phyloP scores from a whole-genome alignment of 1,139 yeast genomes.

The Suhomyces chickasaworum region DNA sequence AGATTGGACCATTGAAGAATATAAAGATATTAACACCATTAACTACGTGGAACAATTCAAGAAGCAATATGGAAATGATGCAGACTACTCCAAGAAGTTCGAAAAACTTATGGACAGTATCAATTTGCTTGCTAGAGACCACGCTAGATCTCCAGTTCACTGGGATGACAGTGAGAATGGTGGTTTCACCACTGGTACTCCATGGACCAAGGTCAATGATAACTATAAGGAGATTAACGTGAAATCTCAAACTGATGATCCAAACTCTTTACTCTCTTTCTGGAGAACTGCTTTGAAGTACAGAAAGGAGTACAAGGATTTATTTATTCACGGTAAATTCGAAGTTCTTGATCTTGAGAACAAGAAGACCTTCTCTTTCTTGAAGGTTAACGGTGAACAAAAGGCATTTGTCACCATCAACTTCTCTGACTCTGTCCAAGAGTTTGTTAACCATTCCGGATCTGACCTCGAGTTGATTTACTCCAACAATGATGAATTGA shows the following conservation, averaged over 20 bases:
- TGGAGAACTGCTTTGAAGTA: slow-evolving; percentile 23
- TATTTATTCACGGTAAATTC: slow-evolving; percentile 22
- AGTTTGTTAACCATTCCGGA: slow-evolving; percentile 8
- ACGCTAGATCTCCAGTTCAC: slow-evolving; percentile 29
- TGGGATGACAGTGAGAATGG: slow-evolving; percentile 24
- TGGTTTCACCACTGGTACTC: slow-evolving; percentile 27
- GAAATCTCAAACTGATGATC: slow-evolving; percentile 24
- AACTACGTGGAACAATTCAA: slow-evolving; percentile 22
- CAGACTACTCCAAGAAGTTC: slow-evolving; percentile 15
- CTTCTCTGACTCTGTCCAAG: slow-evolving; percentile 14
- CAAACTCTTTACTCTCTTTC: slow-evolving; percentile 23
- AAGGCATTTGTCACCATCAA: slow-evolving; percentile 22
- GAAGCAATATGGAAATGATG: slow-evolving; percentile 17
- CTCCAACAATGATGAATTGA: slow-evolving; percentile 7
- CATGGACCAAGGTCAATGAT: slow-evolving; percentile 28
- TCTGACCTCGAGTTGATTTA: slow-evolving; percentile 9
- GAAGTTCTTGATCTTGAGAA: slow-evolving; percentile 22
- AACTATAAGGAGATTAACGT: slow-evolving; percentile 26
- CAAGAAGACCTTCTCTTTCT: slow-evolving; percentile 19
- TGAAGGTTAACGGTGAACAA: slow-evolving; percentile 15
- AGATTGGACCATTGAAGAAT: slow-evolving; percentile 23
- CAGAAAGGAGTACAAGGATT: slow-evolving; percentile 23
- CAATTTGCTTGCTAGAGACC: slow-evolving; percentile 26
- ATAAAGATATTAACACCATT: slow-evolving; percentile 26
- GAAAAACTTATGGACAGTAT: slow-evolving; percentile 20